phyloP scores from a whole-genome alignment of 1,139 yeast genomes.

The Zygosaccharomyces sapae region DNA sequence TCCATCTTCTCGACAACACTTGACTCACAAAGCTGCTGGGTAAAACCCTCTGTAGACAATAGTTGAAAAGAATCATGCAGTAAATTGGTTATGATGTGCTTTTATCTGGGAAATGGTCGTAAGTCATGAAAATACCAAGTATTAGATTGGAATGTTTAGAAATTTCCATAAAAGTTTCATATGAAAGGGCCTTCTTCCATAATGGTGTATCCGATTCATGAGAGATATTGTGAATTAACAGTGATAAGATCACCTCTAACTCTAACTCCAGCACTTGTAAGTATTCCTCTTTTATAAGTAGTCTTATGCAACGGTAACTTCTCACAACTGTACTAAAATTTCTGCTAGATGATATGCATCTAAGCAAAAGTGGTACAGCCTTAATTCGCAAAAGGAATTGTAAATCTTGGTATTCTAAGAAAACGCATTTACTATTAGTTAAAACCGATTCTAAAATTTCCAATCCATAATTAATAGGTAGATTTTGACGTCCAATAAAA shows the following conservation, averaged over 20 bases:
- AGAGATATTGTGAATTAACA: slow-evolving; percentile 62
- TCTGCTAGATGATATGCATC: slow-evolving; percentile 58
- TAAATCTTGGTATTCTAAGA: slow-evolving; percentile 59
- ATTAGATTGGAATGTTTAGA: slow-evolving; percentile 55
- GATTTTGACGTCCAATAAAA: slow-evolving; percentile 49
- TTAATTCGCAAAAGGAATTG: slow-evolving; percentile 59
- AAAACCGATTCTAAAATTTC: slow-evolving; percentile 70
- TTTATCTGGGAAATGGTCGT: slow-evolving; percentile 58
- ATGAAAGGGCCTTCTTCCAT: slow-evolving; percentile 71
- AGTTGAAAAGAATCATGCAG: slow-evolving; percentile 44
- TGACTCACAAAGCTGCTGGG: slow-evolving; percentile 39
- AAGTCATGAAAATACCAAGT: slow-evolving; percentile 52
- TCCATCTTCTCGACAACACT: slow-evolving; percentile 31
- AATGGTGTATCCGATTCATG: slow-evolving; percentile 45
- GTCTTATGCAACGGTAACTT: slow-evolving; percentile 63
- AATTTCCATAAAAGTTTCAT: slow-evolving; percentile 65
- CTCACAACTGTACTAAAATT: slow-evolving; percentile 69
- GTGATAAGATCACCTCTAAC: slow-evolving; percentile 72
- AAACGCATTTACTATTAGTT: slow-evolving; percentile 51
- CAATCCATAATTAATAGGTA: slow-evolving; percentile 67
- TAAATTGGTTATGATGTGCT: slow-evolving; percentile 58
- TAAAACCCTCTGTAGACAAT: slow-evolving; percentile 37
- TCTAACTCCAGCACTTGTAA: slow-evolving; percentile 63
- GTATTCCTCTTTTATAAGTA: slow-evolving; percentile 55
- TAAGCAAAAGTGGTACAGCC: slow-evolving; percentile 68